Evolutionary conservation across 805 yeast species (phyloP).

Genomic region (Candida oleophila): DNA sequence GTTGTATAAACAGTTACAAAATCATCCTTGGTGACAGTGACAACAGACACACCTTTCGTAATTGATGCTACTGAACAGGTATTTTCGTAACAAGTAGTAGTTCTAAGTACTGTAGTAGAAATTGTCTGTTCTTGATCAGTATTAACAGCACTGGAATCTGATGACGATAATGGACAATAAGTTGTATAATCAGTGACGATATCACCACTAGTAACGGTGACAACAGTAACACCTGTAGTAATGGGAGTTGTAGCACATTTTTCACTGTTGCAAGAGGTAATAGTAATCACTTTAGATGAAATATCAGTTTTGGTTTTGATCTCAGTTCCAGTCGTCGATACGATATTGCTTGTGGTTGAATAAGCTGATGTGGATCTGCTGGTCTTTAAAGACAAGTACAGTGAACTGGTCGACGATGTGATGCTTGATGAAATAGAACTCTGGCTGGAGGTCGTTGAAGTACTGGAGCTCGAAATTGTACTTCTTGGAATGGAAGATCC

Average conservation of each 20-base stretch:
- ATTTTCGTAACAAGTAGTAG: too few relatives aligned
- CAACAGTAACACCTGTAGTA: constrained; percentile 32
- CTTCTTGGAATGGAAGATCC: too few relatives aligned
- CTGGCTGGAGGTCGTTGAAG: constrained; percentile 2
- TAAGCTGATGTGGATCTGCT: neutral
- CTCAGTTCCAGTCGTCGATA: too few relatives aligned
- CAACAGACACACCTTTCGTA: too few relatives aligned
- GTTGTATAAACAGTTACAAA: too few relatives aligned
- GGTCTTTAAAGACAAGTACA: neutral
- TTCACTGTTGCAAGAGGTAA: constrained; percentile 37
- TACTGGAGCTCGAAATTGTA: neutral
- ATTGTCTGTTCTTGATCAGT: neutral
- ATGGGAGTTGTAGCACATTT: constrained; percentile 27
- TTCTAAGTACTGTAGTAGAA: neutral
- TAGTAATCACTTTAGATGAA: constrained; percentile 29
- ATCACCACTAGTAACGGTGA: constrained; percentile 13
- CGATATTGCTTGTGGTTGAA: constrained; percentile 3
- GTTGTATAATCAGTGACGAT: constrained; percentile 20
- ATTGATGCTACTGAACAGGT: too few relatives aligned
- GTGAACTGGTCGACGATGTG: neutral
- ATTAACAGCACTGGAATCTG: constrained; percentile 4
- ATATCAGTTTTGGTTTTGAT: constrained; percentile 21
- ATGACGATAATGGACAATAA: constrained; percentile 13
- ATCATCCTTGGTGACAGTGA: too few relatives aligned
- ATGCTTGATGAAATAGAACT: neutral